Conservation (phyloP, 2,329 filamentous ascomycete genomes). For the Huntiella moniliformis region DNA sequence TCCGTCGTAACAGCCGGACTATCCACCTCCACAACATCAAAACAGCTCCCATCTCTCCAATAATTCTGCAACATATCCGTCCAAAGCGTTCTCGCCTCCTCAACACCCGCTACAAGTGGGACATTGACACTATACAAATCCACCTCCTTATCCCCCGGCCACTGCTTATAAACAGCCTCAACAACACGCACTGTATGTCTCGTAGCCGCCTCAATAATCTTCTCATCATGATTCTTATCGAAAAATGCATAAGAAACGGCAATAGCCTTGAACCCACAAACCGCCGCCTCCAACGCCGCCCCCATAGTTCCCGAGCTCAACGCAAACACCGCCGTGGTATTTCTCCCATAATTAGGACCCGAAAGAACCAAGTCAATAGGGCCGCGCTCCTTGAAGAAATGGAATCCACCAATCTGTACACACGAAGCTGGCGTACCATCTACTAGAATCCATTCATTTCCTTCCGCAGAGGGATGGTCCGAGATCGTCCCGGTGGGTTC, state of each 20-base stretch:
- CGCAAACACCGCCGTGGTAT: conserved; percentile 63
- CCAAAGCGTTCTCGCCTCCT: conserved; percentile 54
- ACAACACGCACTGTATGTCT: conserved; percentile 57
- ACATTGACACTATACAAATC: conserved; percentile 90
- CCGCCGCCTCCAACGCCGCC: conserved; percentile 57
- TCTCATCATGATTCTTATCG: conserved; percentile 62
- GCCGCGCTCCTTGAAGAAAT: conserved; percentile 55
- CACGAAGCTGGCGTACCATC: conserved; percentile 68
- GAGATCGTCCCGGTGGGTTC: conserved; percentile 46
- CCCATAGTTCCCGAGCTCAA: conserved; percentile 62
- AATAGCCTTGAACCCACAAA: conserved; percentile 51
- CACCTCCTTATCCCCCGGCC: conserved; percentile 44
- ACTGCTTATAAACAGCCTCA: conserved; percentile 59
- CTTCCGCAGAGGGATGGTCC: conserved; percentile 28
- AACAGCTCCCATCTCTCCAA: conserved; percentile 73
- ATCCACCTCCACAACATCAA: conserved; percentile 54
- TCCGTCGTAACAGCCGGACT: conserved; percentile 42
- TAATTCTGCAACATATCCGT: conserved; percentile 79
- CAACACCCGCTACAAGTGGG: conserved; percentile 61
- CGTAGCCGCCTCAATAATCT: conserved; percentile 60
- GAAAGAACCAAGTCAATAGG: conserved; percentile 60
- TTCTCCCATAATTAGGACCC: conserved; percentile 69
- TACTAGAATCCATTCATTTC: conserved; percentile 65
- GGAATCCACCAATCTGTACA: conserved; percentile 64
- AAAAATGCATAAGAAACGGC: conserved; percentile 87